A percentile compares a stretch with the other conserved stretches of the same genome.
Conservation (phyloP, 2,329 filamentous ascomycete species). For the Penicillium occitanis region DNA sequence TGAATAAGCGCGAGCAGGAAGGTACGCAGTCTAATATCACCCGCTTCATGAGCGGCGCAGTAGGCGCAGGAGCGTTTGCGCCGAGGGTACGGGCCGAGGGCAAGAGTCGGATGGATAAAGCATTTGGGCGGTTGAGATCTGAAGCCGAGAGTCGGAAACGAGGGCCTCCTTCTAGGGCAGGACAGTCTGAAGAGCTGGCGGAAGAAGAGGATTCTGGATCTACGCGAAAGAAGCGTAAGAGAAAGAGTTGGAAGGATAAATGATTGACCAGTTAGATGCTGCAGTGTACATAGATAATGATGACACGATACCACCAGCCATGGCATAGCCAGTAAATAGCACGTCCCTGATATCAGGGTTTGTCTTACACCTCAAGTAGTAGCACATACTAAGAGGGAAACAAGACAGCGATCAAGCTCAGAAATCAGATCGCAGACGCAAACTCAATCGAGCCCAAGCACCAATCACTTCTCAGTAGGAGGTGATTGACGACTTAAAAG, state of each 20-base stretch:
- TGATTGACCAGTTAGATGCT: background rate
- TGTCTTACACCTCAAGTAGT: background rate
- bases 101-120: slow-evolving; percentile 73
- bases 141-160: slow-evolving; percentile 45
- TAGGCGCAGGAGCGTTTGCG: slow-evolving; percentile 62
- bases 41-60: slow-evolving; percentile 75
- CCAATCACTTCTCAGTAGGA: background rate
- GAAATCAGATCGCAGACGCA: background rate
- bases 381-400: background rate
- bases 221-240: slow-evolving; percentile 11
- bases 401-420: background rate
- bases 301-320: background rate
- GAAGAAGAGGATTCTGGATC: background rate
- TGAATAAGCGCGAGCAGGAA: slow-evolving; percentile 84
- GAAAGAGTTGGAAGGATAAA: background rate
- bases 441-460: slow-evolving; percentile 4
- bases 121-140: slow-evolving; percentile 65
- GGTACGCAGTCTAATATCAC: slow-evolving; percentile 97
- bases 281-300: background rate
- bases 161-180: background rate
- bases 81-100: slow-evolving; percentile 63
- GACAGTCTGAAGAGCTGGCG: background rate
- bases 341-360: background rate
- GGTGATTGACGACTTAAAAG: background rate
- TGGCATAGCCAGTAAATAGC: background rate